A percentile compares a stretch with the other conserved stretches of the same genome.
phyloP scores from a whole-genome alignment of 805 yeast species.

The Candida nemodendra region DNA sequence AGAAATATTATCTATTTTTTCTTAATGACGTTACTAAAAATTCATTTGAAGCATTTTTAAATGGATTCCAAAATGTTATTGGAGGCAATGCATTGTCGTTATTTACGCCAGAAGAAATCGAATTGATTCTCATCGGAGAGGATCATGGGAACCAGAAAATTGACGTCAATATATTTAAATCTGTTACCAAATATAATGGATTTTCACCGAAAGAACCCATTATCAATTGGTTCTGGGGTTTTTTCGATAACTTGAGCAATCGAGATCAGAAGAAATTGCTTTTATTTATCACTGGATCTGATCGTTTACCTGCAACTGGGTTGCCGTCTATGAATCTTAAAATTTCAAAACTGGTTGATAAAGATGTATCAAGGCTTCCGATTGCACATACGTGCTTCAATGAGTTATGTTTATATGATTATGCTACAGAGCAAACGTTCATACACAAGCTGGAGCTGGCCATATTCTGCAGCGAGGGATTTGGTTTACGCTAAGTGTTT shows the following conservation, averaged over 20 bases:
- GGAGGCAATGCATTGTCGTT: slow-evolving; percentile 79
- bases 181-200: slow-evolving; percentile 73
- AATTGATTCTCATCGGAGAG: slow-evolving; percentile 73
- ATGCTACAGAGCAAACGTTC: slow-evolving; percentile 54
- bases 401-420: slow-evolving; percentile 75
- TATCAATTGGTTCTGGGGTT: slow-evolving; percentile 87
- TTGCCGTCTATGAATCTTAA: slow-evolving; percentile 70
- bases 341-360: slow-evolving; percentile 46
- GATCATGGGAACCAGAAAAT: slow-evolving; percentile 47
- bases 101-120: slow-evolving; percentile 80
- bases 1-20: slow-evolving; percentile 59
- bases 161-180: slow-evolving; percentile 64
- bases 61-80: slow-evolving; percentile 74
- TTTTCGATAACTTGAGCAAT: slow-evolving; percentile 46
- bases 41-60: slow-evolving; percentile 57
- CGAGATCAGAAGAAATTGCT: slow-evolving; percentile 61
- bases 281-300: slow-evolving; percentile 85
- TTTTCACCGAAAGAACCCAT: slow-evolving; percentile 45
- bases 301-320: slow-evolving; percentile 91
- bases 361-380: slow-evolving; percentile 52
- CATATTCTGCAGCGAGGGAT: slow-evolving; percentile 78
- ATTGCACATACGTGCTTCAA: slow-evolving; percentile 94
- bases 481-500: slow-evolving; percentile 46
- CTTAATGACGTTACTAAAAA: slow-evolving; percentile 51
- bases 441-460: slow-evolving; percentile 62